Conservation (phyloP, 2,329 filamentous ascomycete species). For the Emericellopsis atlantica region DNA sequence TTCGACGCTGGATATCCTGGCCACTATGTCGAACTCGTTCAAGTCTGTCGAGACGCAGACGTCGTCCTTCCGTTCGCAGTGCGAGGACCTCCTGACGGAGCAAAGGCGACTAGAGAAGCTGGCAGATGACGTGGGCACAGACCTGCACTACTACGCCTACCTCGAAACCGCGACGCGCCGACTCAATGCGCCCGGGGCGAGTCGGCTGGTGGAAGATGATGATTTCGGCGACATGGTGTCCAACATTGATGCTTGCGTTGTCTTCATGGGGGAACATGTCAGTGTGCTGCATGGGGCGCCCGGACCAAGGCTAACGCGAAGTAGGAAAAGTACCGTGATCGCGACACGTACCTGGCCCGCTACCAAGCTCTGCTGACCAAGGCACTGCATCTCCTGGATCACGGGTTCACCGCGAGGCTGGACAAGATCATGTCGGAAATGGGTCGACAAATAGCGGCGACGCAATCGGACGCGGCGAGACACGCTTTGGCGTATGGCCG, state of each 20-base stretch:
- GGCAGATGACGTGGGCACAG: slow-evolving; percentile 74
- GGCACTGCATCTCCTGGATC: slow-evolving; percentile 48
- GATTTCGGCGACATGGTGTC: slow-evolving; percentile 81
- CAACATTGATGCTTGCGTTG: slow-evolving; percentile 80
- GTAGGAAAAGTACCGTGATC: slow-evolving; percentile 72
- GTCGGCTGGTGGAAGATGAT: slow-evolving; percentile 69
- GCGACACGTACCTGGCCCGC: slow-evolving; percentile 74
- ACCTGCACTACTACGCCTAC: slow-evolving; percentile 90
- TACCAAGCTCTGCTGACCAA: slow-evolving; percentile 71
- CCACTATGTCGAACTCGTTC: slow-evolving; percentile 75
- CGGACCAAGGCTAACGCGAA: slow-evolving; percentile 5
- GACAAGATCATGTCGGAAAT: slow-evolving; percentile 43
- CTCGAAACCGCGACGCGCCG: slow-evolving; percentile 81
- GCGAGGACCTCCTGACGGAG: slow-evolving; percentile 73
- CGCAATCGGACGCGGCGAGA: slow-evolving; percentile 44
- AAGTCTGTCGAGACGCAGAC: slow-evolving; percentile 80
- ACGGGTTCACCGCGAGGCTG: slow-evolving; percentile 38
- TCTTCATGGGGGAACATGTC: slow-evolving; percentile 83
- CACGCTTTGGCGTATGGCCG: slow-evolving; percentile 48
- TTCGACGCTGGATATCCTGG: slow-evolving; percentile 61
- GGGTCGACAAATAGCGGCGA: slow-evolving; percentile 37
- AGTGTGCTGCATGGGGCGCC: slow-evolving; percentile 13
- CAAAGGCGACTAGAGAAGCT: slow-evolving; percentile 68
- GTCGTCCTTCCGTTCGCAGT: slow-evolving; percentile 83
- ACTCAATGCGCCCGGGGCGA: slow-evolving; percentile 83